These are phyloP conservation scores for Penicillium sclerotigenum DNA, from an alignment of 2,329 filamentous ascomycete genomes.

Conservation along the genomic window DNA sequence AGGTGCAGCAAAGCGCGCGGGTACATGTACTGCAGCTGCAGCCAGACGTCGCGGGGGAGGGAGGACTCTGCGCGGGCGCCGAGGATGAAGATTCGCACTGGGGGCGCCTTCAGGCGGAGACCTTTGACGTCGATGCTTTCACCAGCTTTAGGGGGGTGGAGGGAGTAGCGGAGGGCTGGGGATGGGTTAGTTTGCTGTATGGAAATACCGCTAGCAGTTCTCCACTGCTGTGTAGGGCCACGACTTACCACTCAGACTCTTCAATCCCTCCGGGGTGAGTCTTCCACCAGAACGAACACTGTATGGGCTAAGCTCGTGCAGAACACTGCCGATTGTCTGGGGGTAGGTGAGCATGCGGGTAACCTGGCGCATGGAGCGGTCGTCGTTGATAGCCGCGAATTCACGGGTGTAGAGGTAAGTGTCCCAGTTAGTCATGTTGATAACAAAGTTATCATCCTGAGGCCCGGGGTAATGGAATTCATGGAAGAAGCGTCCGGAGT, in stretches of 20 bases:
- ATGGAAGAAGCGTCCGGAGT: conserved; percentile 84
- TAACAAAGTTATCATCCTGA: conserved; percentile 85
- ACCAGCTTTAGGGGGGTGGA: conserved; percentile 81
- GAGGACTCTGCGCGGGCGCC: conserved; percentile 97
- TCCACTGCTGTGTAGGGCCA: neutral
- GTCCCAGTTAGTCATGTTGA: conserved; percentile 99
- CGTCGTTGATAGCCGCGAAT: conserved; percentile 86
- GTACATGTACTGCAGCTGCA: conserved; percentile 91
- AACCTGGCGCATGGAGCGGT: conserved; percentile 86
- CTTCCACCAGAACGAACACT: conserved; percentile 70
- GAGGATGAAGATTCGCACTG: conserved; percentile 87
- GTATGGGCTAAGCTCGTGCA: conserved; percentile 95
- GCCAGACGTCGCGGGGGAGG: conserved; percentile 87
- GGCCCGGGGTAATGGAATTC: conserved; percentile 89
- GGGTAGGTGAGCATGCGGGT: conserved; percentile 93
- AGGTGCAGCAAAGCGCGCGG: conserved; percentile 87
- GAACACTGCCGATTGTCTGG: conserved; percentile 80
- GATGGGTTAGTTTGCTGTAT: neutral
- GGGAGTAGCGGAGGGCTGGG: conserved; percentile 81
- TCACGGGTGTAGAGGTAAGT: conserved; percentile 91
- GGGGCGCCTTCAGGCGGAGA: conserved; percentile 77
- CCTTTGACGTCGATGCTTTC: conserved; percentile 72
- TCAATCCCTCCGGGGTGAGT: conserved; percentile 82
- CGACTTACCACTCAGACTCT: conserved; percentile 81
- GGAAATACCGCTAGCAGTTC: neutral